phyloP scores from a whole-genome alignment of 495 filamentous ascomycete genomes.

The Choiromyces venosus region DNA sequence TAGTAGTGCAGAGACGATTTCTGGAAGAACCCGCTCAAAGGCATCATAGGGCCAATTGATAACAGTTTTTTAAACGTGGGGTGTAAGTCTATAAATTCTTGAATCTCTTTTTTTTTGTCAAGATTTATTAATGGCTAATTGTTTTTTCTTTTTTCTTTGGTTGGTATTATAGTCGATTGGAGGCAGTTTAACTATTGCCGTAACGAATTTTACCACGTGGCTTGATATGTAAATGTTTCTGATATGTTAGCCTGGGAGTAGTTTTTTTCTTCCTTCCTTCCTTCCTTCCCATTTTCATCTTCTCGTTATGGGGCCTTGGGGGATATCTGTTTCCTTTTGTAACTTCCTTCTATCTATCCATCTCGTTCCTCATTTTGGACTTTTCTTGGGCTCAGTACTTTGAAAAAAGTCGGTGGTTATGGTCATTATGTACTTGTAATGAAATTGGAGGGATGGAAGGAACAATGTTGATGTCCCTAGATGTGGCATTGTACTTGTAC shows the following conservation, averaged over 20 bases:
- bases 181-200: background rate
- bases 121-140: background rate
- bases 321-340: background rate
- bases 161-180: background rate
- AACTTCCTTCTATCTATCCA: background rate
- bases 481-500: background rate
- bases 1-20: conserved; percentile 34
- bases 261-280: background rate
- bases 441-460: background rate
- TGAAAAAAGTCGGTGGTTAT: background rate
- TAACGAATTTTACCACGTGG: background rate
- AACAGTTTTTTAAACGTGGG: background rate
- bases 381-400: background rate
- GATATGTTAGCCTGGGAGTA: background rate
- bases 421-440: background rate
- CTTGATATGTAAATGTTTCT: conserved; percentile 1
- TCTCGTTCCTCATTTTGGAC: background rate
- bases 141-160: background rate
- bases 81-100: background rate
- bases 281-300: too few species aligned
- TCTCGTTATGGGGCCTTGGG: background rate
- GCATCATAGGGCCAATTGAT: conserved; percentile 8
- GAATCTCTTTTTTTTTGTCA: background rate
- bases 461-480: background rate
- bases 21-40: conserved; percentile 36